Percentiles rank a stretch among this genome's conserved stretches.
Evolutionary conservation across 306 rosid species (phyloP).

Genomic region (Acacia acuminata): DNA sequence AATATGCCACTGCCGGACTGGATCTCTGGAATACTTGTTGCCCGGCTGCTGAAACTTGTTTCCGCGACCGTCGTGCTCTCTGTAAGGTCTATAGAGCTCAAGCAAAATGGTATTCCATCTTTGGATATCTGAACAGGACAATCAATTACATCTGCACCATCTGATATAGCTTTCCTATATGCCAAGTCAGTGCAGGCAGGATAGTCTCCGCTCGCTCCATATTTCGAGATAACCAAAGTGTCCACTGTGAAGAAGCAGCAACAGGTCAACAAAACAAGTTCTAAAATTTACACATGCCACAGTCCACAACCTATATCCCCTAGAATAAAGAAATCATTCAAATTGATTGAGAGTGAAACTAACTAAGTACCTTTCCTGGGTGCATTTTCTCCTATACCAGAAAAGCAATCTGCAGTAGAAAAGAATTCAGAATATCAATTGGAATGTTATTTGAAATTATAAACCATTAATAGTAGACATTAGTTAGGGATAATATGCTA

Average conservation of each 20-base stretch:
- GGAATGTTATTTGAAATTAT: background rate
- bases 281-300: constrained; percentile 8
- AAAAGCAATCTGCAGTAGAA: constrained; percentile 70
- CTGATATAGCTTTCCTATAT: constrained; percentile 53
- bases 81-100: constrained; percentile 71
- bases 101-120: constrained; percentile 85
- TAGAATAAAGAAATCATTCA: constrained; percentile 4
- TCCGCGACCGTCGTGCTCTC: constrained; percentile 59
- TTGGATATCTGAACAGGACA: constrained; percentile 86
- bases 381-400: constrained; percentile 47
- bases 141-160: constrained; percentile 79
- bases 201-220: constrained; percentile 86
- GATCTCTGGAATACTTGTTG: constrained; percentile 48
- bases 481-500: background rate
- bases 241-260: constrained; percentile 48
- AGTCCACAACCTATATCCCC: constrained; percentile 22
- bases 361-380: constrained; percentile 51
- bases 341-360: background rate
- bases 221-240: constrained; percentile 74
- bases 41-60: constrained; percentile 40
- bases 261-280: constrained; percentile 39
- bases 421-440: constrained; percentile 33
- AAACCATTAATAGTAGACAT: background rate
- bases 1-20: constrained; percentile 63
- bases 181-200: constrained; percentile 77